Evolutionary conservation across 306 rosid genomes (phyloP), one percentile per base, ranked within the genome.

Genomic region (Pterocarpus santalinus): DNA sequence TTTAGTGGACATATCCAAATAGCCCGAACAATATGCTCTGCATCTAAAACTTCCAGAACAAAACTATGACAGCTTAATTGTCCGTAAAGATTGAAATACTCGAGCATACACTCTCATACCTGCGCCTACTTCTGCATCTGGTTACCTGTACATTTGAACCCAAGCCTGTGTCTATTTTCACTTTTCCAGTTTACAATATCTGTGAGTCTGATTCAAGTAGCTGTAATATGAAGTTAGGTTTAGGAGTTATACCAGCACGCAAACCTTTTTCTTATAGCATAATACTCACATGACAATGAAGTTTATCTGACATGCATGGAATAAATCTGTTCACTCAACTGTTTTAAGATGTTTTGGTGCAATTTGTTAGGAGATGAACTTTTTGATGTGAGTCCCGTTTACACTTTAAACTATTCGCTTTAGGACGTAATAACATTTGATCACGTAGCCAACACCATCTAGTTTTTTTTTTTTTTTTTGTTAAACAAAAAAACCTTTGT

Each of bases 101-200:
- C 28, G 28, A 22, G 28, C 39, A 36, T 3, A 36, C 39, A 3
- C 39, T 36, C 5, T 36, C 4, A 2, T 36, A 5, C 41, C 5
- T 4, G 69, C 68, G 14, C 34, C 33, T 46, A 39, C 67, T 28
- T 7, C 35, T 30, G 5, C 61, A 30, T 8, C 32, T 7, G 0
- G 7, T 66, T 32, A 39, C 17, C 35, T 47, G 1, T 14, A 56
- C 11, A 65, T 41, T 16, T 56, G 53, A 32, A 28, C 14, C 30
- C 44, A 36, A 35, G 8, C 11, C 22, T 9, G 8, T 34, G 35
- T 43, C 69, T 73, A 53, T 6, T 81, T 81, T 80, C 41, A 72
- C 61, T 30, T 55, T 39, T 73, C n/a, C 13, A 35, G 36, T 49
- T 46, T 15, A 49, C 52, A 22, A 15, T 14, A 16, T 8, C 16